Base-by-base conservation (phyloP, 2,329 filamentous ascomycete genomes). In the Penicillium sp. region DNA sequence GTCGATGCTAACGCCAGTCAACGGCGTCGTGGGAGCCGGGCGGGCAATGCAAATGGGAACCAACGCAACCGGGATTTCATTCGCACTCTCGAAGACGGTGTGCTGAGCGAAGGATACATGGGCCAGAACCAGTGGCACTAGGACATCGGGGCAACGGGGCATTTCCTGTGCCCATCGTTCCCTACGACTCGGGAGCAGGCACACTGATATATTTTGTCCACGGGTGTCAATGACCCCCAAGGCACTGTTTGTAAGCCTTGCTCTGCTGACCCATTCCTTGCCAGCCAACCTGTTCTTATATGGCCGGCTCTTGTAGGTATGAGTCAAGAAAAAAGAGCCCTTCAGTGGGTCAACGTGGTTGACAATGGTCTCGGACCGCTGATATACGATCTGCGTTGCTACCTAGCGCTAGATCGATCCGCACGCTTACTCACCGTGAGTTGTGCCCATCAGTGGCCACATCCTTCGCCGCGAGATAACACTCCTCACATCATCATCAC, bases 41-140 rank as follows among this genome's bases (percentile, higher is more conserved):
- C 84, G 44, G 72, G 81, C 15, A 39, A 39, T 39, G 79, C 77
- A 43, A 72, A 81, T 76, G 74, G 75, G 44, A 80, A 79, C 54
- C 72, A 77, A 45, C 75, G 81, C 55, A 82, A 92, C 69, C 83
- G 92, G 41, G 93, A 97, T 71, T 97, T 99, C 71, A 96, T 99
- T 67, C 87, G 94, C 54, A 97, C 90, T 60, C 80, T 99, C 61
- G 94, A 99, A 76, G 94, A 97, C 76, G 85, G 94, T 36, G 97
- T 92, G 2, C 79, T 97, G 55, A 93, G 96, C 74, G 93, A 97
- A 75, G 91, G 92, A 2, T 97, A 92, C 70, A 90, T 92, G 85
- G 81, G 80, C 64, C 80, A 84, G 62, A 85, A 87, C 80, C 90
- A 94, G 75, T 96, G 88, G 83, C 82, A 85, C 68, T 86, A 79